Percentiles rank a stretch among this genome's conserved stretches.
Evolutionary conservation across 495 filamentous ascomycete species (phyloP).

Genomic region (Penicillium mononematosum): DNA sequence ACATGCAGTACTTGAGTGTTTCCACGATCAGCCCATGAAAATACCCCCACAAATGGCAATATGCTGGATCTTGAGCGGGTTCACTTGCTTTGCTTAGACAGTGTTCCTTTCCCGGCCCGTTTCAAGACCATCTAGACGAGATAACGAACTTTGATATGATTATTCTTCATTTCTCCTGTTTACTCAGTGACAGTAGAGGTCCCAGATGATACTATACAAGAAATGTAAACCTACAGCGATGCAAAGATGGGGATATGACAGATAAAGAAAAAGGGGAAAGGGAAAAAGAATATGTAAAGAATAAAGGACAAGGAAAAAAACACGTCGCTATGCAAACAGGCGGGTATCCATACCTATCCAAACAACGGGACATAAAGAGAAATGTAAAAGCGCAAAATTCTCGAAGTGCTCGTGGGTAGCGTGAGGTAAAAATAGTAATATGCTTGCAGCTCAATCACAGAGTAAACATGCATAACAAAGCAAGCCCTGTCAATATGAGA

Average conservation of each 20-base stretch:
- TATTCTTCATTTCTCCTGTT: neutral
- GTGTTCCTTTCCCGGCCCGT: neutral
- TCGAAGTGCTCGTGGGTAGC: constrained; percentile 26
- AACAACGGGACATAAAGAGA: constrained; percentile 16
- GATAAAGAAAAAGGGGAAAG: constrained; percentile 2
- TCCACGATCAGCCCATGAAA: neutral
- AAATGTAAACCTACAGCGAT: constrained; percentile 9
- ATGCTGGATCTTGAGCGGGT: neutral
- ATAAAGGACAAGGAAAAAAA: constrained; percentile 9
- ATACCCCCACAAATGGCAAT: constrained; percentile 2
- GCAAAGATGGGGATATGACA: constrained; percentile 7
- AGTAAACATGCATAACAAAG: constrained; percentile 6
- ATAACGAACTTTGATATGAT: constrained; percentile 19
- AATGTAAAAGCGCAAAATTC: constrained; percentile 12
- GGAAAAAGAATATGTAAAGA: constrained; percentile 6
- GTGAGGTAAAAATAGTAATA: constrained; percentile 11
- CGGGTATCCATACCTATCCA: constrained; percentile 33
- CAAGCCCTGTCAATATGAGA: constrained; percentile 8
- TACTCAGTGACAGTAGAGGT: constrained; percentile 7
- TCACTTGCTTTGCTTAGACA: neutral
- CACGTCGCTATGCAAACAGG: constrained; percentile 18
- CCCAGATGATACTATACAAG: constrained; percentile 19
- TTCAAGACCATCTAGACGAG: constrained; percentile 15
- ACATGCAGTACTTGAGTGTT: neutral
- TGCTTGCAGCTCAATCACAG: neutral